These are phyloP conservation scores for Diaporthe citrichinensis DNA, from an alignment of 2,329 filamentous ascomycete genomes.

Conservation along the genomic window DNA sequence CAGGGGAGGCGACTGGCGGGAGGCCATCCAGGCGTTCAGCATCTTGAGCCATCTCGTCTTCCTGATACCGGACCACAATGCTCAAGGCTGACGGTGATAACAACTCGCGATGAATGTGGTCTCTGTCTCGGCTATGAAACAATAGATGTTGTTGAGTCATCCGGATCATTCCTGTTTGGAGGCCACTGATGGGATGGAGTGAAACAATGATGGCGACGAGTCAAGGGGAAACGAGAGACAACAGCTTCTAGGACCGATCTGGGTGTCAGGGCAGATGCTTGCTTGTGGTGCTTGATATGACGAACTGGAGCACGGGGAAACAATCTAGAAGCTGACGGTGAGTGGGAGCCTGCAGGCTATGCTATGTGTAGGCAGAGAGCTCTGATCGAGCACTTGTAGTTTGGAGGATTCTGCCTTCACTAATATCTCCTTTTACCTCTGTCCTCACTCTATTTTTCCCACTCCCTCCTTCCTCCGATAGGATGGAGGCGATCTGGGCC, in stretches of 20 bases:
- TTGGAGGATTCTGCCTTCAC: conserved; percentile 5
- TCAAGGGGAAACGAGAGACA: conserved; percentile 34
- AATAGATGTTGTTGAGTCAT: conserved; percentile 39
- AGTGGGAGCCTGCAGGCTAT: conserved; percentile 30
- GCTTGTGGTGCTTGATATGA: conserved; percentile 39
- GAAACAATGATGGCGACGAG: conserved; percentile 31
- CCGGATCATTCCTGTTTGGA: conserved; percentile 11
- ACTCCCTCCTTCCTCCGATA: background rate
- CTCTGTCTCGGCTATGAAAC: conserved; percentile 40
- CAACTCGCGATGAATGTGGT: conserved; percentile 19
- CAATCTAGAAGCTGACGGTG: conserved; percentile 30
- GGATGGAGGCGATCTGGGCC: conserved; percentile 8
- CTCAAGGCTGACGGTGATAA: conserved; percentile 5
- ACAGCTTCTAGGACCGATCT: conserved; percentile 4
- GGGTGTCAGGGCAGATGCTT: conserved; percentile 31
- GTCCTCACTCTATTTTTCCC: background rate
- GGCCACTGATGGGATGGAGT: conserved; percentile 25
- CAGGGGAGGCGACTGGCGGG: conserved; percentile 8
- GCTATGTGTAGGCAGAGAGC: background rate
- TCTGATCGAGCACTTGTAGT: conserved; percentile 26
- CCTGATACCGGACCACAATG: background rate
- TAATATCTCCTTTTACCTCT: background rate
- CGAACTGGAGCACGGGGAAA: conserved; percentile 34
- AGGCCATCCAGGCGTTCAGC: conserved; percentile 11
- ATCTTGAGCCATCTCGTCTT: conserved; percentile 25